phyloP scores from a whole-genome alignment of 768 basidiomycete genomes.

The Mycena galericulata region DNA sequence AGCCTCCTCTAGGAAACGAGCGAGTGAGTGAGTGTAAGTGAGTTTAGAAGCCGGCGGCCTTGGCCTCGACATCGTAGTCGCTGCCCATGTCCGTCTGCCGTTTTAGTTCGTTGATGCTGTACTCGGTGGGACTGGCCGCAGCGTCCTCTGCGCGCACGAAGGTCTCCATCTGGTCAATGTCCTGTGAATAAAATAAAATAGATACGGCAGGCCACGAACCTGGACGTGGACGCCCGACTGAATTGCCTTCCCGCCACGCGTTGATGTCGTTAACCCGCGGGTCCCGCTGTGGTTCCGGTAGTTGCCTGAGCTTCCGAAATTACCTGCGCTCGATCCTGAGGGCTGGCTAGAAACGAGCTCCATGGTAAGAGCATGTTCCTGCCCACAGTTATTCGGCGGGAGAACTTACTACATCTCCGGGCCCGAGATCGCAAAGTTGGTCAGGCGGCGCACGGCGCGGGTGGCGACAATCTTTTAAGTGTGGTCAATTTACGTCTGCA shows the following conservation, averaged over 20 bases:
- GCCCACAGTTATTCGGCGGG: background rate
- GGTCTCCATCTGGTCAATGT: slow-evolving; percentile 60
- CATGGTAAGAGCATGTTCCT: background rate
- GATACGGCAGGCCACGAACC: slow-evolving; percentile 40
- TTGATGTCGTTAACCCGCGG: slow-evolving; percentile 39
- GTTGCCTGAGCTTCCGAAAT: slow-evolving; percentile 38
- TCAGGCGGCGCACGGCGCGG: slow-evolving; percentile 69
- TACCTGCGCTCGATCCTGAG: slow-evolving; percentile 42
- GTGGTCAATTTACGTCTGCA: background rate
- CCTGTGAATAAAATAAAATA: background rate
- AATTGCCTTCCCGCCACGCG: slow-evolving; percentile 32
- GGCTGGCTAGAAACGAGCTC: slow-evolving; percentile 35
- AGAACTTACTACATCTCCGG: slow-evolving; percentile 60
- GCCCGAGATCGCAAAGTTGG: slow-evolving; percentile 58
- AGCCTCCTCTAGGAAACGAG: background rate
- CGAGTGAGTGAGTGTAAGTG: background rate
- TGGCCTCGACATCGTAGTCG: slow-evolving; percentile 49
- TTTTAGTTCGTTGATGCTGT: slow-evolving; percentile 39
- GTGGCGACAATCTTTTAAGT: slow-evolving; percentile 65
- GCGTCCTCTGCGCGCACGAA: slow-evolving; percentile 54
- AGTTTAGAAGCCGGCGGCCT: slow-evolving; percentile 34
- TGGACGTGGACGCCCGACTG: slow-evolving; percentile 59
- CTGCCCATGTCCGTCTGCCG: slow-evolving; percentile 36
- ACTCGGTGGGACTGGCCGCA: slow-evolving; percentile 35
- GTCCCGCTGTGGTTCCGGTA: slow-evolving; percentile 39